Conservation (phyloP, 108 stramenopile species). For the Discostella stelligeroides region DNA sequence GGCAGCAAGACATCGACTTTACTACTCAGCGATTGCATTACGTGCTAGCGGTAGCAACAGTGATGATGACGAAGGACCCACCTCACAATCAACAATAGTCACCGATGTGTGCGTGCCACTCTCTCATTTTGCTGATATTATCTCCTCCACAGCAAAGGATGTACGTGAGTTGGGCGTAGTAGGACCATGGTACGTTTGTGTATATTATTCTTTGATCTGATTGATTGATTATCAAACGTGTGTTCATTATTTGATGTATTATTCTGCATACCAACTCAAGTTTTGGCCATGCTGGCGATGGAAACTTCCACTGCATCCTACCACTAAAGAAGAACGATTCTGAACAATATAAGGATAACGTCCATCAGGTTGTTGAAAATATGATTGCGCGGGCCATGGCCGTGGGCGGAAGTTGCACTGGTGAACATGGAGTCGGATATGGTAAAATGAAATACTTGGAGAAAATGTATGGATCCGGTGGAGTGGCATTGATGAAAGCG, state of each 20-base stretch:
- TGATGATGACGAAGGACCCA: conserved; percentile 47
- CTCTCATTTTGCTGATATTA: conserved; percentile 78
- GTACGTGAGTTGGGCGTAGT: conserved; percentile 68
- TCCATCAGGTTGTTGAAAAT: conserved; percentile 65
- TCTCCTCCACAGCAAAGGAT: conserved; percentile 71
- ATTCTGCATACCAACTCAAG: too few relatives aligned
- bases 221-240: not conserved
- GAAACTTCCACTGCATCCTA: conserved; percentile 95
- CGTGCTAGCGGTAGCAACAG: conserved; percentile 52
- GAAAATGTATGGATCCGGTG: conserved; percentile 82
- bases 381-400: conserved; percentile 67
- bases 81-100: conserved; percentile 53
- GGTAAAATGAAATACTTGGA: conserved; percentile 89
- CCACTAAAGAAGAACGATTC: conserved; percentile 71
- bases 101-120: conserved; percentile 97
- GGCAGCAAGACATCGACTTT: conserved; percentile 85
- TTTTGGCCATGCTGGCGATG: conserved; percentile 98
- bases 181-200: conserved; percentile 57
- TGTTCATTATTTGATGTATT: too few relatives aligned
- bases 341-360: conserved; percentile 65
- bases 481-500: conserved; percentile 80
- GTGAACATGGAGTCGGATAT: conserved; percentile 96
- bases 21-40: conserved; percentile 76
- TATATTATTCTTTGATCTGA: not conserved
- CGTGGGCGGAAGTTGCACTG: conserved; percentile 95